These are phyloP conservation scores for Cercospora sesami DNA, from an alignment of 2,329 filamentous ascomycete genomes.

Conservation along the genomic window DNA sequence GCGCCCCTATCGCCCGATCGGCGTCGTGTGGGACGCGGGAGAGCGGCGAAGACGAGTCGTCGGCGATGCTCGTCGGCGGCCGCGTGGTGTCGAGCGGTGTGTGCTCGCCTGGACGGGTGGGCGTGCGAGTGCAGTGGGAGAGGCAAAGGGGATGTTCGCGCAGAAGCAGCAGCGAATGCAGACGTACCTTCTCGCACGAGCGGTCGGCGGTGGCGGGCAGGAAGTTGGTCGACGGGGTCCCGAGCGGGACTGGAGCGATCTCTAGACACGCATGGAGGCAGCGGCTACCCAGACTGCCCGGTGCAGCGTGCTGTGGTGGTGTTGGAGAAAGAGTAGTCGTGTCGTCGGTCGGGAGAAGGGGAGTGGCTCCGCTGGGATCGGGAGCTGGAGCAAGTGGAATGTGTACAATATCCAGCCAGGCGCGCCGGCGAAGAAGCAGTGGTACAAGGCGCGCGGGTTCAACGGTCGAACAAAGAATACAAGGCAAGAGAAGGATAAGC, in stretches of 20 bases:
- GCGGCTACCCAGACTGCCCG: constrained; percentile 3
- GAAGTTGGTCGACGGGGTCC: neutral
- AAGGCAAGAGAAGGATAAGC: neutral
- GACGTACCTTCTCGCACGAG: constrained; percentile 5
- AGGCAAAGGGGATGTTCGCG: neutral
- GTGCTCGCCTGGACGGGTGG: neutral
- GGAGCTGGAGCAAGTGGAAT: neutral
- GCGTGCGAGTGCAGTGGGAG: neutral
- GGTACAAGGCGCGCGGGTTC: neutral
- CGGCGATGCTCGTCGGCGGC: constrained; percentile 4
- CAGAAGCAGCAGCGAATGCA: neutral
- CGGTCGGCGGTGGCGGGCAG: constrained; percentile 3
- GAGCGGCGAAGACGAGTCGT: neutral
- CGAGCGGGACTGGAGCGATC: neutral
- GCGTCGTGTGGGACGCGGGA: constrained; percentile 5
- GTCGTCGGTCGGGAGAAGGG: neutral
- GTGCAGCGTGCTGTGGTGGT: neutral
- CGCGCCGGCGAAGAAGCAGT: neutral
- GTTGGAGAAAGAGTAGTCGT: neutral
- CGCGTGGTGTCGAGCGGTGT: neutral
- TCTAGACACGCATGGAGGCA: constrained; percentile 13
- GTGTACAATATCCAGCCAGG: neutral
- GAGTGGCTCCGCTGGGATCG: neutral
- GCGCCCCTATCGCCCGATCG: constrained; percentile 7
- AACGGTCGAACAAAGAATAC: constrained; percentile 2